Evolutionary conservation across 495 filamentous ascomycete species (phyloP).

Genomic region (Trichoderma gamsii): DNA sequence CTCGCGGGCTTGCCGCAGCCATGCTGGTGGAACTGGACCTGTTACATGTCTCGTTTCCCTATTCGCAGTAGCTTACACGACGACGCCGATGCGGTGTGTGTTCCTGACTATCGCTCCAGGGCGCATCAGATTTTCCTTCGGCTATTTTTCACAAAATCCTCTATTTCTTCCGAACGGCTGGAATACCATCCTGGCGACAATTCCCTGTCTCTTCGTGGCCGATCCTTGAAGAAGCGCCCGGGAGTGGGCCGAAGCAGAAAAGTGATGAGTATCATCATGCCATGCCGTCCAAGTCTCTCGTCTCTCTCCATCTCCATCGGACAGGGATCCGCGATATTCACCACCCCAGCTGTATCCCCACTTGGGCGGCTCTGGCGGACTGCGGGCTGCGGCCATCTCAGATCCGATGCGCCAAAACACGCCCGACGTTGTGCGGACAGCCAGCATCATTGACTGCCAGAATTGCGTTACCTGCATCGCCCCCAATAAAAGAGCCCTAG

Average conservation of each 20-base stretch:
- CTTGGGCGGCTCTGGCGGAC: conserved; percentile 6
- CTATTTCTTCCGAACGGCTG: background rate
- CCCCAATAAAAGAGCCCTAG: background rate
- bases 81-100: background rate
- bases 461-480: conserved; percentile 10
- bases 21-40: background rate
- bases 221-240: background rate
- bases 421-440: conserved; percentile 5
- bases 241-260: background rate
- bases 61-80: background rate
- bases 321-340: background rate
- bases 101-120: background rate
- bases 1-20: background rate
- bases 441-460: conserved; percentile 2
- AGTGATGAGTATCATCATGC: conserved; percentile 11
- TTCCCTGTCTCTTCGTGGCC: background rate
- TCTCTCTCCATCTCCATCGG: background rate
- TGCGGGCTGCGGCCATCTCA: conserved; percentile 11
- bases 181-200: background rate
- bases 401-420: conserved; percentile 4
- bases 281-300: background rate
- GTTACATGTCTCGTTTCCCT: conserved; percentile 1
- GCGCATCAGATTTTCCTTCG: background rate
- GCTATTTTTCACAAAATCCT: background rate
- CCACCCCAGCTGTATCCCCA: background rate